Evolutionary conservation across 306 rosid genomes (phyloP).

Genomic region (Pterocarpus santalinus): DNA sequence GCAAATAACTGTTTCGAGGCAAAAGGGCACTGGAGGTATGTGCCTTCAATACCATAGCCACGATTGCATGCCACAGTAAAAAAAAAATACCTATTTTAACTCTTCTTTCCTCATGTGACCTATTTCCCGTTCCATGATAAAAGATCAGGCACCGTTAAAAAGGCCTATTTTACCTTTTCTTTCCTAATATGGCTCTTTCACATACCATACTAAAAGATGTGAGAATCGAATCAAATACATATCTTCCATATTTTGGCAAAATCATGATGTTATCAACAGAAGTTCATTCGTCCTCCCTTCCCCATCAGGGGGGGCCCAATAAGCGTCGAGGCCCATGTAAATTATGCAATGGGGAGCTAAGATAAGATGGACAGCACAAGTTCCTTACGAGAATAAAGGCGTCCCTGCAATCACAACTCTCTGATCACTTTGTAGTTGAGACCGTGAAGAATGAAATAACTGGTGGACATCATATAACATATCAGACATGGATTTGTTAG

Average conservation of each 20-base stretch:
- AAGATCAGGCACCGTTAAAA: conserved; percentile 29
- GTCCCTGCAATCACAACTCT: conserved; percentile 25
- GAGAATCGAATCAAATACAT: conserved; percentile 25
- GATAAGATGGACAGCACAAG: neutral
- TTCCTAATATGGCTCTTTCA: conserved; percentile 37
- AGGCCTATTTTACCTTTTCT: conserved; percentile 26
- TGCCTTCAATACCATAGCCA: conserved; percentile 13
- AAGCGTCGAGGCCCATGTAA: neutral
- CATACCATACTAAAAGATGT: conserved; percentile 28
- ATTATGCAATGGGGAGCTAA: neutral
- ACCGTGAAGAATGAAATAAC: conserved; percentile 6
- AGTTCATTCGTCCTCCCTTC: conserved; percentile 16
- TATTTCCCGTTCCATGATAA: neutral
- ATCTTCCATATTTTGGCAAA: conserved; percentile 39
- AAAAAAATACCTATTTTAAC: conserved; percentile 38
- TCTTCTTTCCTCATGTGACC: conserved; percentile 31
- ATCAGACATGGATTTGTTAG: conserved; percentile 13
- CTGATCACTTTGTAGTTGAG: neutral
- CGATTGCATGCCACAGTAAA: conserved; percentile 60
- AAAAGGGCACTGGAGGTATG: neutral
- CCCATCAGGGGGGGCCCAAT: conserved; percentile 34
- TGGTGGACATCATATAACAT: neutral
- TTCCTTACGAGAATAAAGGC: neutral
- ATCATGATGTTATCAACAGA: conserved; percentile 29
- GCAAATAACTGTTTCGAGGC: neutral